phyloP scores from a whole-genome alignment of 768 basidiomycete species.

The Tricholoma bakamatsutake region DNA sequence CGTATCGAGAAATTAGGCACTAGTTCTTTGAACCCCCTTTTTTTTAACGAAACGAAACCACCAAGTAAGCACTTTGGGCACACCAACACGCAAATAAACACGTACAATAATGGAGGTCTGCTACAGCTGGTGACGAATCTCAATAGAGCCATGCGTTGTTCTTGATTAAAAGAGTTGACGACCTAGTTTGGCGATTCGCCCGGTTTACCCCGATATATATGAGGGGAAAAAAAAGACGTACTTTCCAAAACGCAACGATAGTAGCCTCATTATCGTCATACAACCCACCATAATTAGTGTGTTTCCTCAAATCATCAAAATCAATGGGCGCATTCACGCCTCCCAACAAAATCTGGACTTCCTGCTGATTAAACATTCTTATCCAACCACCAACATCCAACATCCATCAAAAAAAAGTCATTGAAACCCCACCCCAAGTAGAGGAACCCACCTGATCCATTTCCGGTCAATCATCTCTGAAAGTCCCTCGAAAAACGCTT shows the following conservation, averaged over 20 bases:
- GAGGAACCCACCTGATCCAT: constrained; percentile 87
- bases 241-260: constrained; percentile 81
- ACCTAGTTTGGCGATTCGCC: too few species aligned
- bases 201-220: too few species aligned
- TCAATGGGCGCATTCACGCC: constrained; percentile 84
- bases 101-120: constrained; percentile 80
- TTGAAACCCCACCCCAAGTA: too few species aligned
- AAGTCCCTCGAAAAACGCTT: constrained; percentile 87
- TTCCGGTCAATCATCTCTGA: constrained; percentile 89
- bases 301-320: constrained; percentile 66
- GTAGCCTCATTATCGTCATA: constrained; percentile 68
- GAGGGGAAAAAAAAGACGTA: too few species aligned
- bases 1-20: constrained; percentile 86
- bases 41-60: too few species aligned
- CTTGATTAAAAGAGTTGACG: constrained; percentile 71
- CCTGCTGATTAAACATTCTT: constrained; percentile 98
- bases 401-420: too few species aligned
- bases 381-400: not conserved
- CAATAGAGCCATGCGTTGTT: constrained; percentile 71
- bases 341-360: constrained; percentile 87
- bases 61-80: too few species aligned
- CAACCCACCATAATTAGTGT: constrained; percentile 82
- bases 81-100: too few species aligned
- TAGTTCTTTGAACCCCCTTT: constrained; percentile 84
- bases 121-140: constrained; percentile 93